A percentile compares a stretch with the other conserved stretches of the same genome.
phyloP scores from a whole-genome alignment of 2,329 filamentous ascomycete species.

The Penicillium glabrum region DNA sequence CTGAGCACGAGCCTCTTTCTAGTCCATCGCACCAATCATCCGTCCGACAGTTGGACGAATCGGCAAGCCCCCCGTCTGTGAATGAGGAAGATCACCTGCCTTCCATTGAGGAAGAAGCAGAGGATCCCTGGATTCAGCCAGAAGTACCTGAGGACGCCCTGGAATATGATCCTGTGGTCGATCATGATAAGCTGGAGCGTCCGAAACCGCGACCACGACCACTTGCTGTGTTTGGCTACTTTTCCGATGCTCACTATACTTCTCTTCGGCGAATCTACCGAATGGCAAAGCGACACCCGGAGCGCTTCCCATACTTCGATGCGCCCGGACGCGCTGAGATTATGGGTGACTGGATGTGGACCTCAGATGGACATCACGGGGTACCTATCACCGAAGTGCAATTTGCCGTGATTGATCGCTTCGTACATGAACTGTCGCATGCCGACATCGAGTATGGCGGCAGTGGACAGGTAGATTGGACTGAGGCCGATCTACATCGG shows the following conservation, averaged over 20 bases:
- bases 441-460: slow-evolving; percentile 37
- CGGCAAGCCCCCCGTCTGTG: slow-evolving; percentile 4
- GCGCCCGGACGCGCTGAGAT: slow-evolving; percentile 37
- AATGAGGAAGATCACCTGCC: slow-evolving; percentile 2
- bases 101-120: slow-evolving; percentile 7
- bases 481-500: slow-evolving; percentile 44
- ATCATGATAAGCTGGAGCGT: slow-evolving; percentile 12
- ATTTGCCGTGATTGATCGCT: slow-evolving; percentile 43
- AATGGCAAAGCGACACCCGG: slow-evolving; percentile 37
- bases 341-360: slow-evolving; percentile 45
- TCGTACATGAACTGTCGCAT: slow-evolving; percentile 37
- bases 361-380: slow-evolving; percentile 41
- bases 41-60: slow-evolving; percentile 9
- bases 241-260: slow-evolving; percentile 43
- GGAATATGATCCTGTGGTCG: not conserved
- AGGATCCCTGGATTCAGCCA: not conserved
- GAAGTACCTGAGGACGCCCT: slow-evolving; percentile 1
- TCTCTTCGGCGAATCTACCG: slow-evolving; percentile 41
- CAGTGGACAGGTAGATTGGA: slow-evolving; percentile 42
- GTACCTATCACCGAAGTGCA: slow-evolving; percentile 43
- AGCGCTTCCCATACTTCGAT: slow-evolving; percentile 39
- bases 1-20: slow-evolving; percentile 17
- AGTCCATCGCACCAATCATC: slow-evolving; percentile 13
- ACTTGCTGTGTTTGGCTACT: slow-evolving; percentile 40
- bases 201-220: slow-evolving; percentile 25